A percentile compares a stretch with the other conserved stretches of the same genome.
phyloP scores from a whole-genome alignment of 2,329 filamentous ascomycete genomes.

The Elsinoe australis region DNA sequence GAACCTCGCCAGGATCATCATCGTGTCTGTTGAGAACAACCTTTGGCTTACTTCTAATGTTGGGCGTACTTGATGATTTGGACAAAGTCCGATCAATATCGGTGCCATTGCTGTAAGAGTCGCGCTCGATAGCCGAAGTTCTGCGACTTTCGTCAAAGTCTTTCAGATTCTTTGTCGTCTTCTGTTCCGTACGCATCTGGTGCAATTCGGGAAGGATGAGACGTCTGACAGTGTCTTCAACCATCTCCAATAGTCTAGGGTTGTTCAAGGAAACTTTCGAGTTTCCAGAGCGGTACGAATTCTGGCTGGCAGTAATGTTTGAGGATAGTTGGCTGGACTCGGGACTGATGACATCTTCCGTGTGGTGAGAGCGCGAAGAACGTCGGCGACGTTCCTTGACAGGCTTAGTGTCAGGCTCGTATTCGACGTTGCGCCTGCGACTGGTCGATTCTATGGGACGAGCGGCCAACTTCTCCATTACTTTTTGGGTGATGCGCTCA shows the following conservation, averaged over 20 bases:
- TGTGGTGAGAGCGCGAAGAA: constrained; percentile 43
- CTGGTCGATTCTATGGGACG: constrained; percentile 34
- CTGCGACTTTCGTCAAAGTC: constrained; percentile 60
- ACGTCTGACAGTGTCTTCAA: constrained; percentile 85
- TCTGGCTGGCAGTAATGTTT: constrained; percentile 46
- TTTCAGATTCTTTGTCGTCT: constrained; percentile 62
- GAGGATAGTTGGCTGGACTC: constrained; percentile 58
- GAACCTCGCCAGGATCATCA: constrained; percentile 50
- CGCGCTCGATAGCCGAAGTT: constrained; percentile 52
- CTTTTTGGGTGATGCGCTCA: constrained; percentile 60
- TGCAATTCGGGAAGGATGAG: constrained; percentile 87
- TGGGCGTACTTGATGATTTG: constrained; percentile 54
- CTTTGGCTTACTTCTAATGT: constrained; percentile 52
- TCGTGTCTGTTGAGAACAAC: constrained; percentile 53
- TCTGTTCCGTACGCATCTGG: constrained; percentile 83
- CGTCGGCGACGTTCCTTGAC: constrained; percentile 28
- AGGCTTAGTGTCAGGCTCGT: constrained; percentile 28
- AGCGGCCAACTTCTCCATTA: constrained; percentile 56
- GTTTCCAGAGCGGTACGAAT: constrained; percentile 52
- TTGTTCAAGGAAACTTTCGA: constrained; percentile 72
- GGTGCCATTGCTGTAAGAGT: constrained; percentile 43
- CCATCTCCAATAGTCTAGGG: constrained; percentile 74
- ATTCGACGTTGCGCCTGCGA: constrained; percentile 28
- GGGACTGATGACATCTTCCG: constrained; percentile 44
- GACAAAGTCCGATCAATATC: constrained; percentile 48